A percentile compares a stretch with the other conserved stretches of the same genome.
Evolutionary conservation across 441 rosid species (phyloP).

Genomic region (Erodium moschatum): DNA sequence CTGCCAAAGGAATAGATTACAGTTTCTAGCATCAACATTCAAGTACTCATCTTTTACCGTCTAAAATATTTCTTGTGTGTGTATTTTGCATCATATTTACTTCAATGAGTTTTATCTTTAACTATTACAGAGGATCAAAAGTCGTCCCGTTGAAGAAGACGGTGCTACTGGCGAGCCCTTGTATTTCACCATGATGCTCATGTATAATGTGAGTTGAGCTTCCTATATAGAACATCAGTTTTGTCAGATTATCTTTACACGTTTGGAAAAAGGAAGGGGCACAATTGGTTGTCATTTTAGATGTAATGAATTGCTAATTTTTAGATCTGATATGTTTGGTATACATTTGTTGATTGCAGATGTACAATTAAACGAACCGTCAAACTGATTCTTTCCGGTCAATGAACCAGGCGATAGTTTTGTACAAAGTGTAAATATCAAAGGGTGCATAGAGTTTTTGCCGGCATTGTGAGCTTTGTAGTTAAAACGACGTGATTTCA

Average conservation of each 20-base stretch:
- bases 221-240: no score
- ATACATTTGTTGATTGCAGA: conserved; percentile 30
- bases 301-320: no score
- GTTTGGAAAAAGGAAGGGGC: no score
- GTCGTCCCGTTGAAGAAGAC: no score
- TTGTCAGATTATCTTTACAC: no score
- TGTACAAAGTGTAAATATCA: conserved; percentile 33
- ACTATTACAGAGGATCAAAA: no score
- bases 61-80: conserved; percentile 5
- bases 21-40: conserved; percentile 8
- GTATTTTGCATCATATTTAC: no score
- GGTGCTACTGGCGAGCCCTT: no score
- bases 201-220: no score
- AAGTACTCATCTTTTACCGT: conserved; percentile 4
- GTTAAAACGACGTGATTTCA: conserved; percentile 11
- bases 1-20: conserved; percentile 30
- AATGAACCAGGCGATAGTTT: conserved; percentile 21
- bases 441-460: conserved; percentile 12
- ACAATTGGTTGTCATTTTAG: no score
- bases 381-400: conserved; percentile 29
- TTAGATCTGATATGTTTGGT: background rate
- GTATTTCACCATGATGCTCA: no score
- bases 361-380: conserved; percentile 23
- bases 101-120: no score
- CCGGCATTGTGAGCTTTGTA: background rate